Base-by-base conservation (phyloP, 2,329 filamentous ascomycete species). In the Claviceps maximensis region DNA sequence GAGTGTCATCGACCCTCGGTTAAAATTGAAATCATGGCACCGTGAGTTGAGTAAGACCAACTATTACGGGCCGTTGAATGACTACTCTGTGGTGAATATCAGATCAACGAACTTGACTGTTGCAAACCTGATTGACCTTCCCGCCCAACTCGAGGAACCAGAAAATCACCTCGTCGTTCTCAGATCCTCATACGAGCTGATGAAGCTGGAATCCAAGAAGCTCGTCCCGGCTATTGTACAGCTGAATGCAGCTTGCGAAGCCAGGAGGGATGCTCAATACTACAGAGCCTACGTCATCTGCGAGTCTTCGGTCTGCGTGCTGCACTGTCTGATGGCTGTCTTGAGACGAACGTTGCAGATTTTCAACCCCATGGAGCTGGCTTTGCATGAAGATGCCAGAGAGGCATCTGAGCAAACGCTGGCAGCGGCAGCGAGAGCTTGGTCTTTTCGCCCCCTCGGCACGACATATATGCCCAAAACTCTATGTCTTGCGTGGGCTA, bases 31-130 rank as follows among this genome's bases (percentile, higher is more conserved):
- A 27, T 19, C 33, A 9, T 54, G 52, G 52, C 48, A 27, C 27
- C 42, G 25, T 13, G 49, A 45, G 21, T 25, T 51, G n/a, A 54
- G 42, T 17, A 47, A 51, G 25, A 54, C 53, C 7, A 51, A 42
- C 31, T 54, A 48, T 17, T 54, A 51, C 21, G 53, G 53, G 19
- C 53, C 53, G 15, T 21, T 54, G 6, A 54, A 54, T 23, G 46
- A 51, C 53, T 54, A 54, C 47, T 51, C 53, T n/a, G 53, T 54
- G 19, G 53, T 54, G n/a, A 29, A 54, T 17, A 54, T 54, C 12
- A 45, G 49, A 19, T 54, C 53, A 40, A 51, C 49, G 10, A 54
- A 54, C 21, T 25, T 54, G 17, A 54, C 53, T 19, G 53, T 51
- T 29, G 49, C 49, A 29, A 54, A 49, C 27, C 31, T 54, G 33